Conservation (phyloP, 2,329 filamentous ascomycete genomes). For the Cadophora gregata region DNA sequence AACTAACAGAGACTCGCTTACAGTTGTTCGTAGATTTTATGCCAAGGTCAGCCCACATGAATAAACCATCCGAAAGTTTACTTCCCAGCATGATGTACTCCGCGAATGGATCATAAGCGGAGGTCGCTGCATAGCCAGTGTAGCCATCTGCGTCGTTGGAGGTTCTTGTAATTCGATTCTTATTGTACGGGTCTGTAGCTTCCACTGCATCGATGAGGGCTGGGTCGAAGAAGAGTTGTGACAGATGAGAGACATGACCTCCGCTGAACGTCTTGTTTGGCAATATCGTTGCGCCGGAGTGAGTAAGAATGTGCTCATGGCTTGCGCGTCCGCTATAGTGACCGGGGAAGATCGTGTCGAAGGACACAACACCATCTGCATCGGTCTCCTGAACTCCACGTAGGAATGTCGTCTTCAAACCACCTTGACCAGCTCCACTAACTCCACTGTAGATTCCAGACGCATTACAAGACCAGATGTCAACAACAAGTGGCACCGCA, state of each 20-base stretch:
- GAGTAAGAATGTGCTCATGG: conserved; percentile 50
- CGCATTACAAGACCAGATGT: conserved; percentile 54
- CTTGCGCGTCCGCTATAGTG: conserved; percentile 53
- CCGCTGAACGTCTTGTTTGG: conserved; percentile 56
- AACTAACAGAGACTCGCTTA: not conserved
- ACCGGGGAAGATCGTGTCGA: conserved; percentile 53
- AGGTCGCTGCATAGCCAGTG: conserved; percentile 48
- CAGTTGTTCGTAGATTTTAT: conserved; percentile 26
- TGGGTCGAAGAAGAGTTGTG: conserved; percentile 69
- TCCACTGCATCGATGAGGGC: conserved; percentile 61
- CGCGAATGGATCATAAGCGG: conserved; percentile 57
- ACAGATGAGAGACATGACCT: conserved; percentile 51
- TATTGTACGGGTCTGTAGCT: conserved; percentile 53
- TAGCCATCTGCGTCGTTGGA: conserved; percentile 56
- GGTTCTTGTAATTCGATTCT: conserved; percentile 54
- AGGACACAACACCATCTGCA: conserved; percentile 50
- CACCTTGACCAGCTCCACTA: conserved; percentile 42
- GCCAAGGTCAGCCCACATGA: conserved; percentile 60
- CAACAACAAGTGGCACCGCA: conserved; percentile 54
- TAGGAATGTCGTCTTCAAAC: conserved; percentile 52
- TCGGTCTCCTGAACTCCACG: conserved; percentile 52
- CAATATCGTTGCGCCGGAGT: conserved; percentile 27
- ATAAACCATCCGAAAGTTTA: conserved; percentile 55
- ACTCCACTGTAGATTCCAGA: conserved; percentile 56
- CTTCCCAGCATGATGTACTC: conserved; percentile 65